Evolutionary conservation across 179 eudicot species (phyloP).

Genomic region (Camellia oleifera): DNA sequence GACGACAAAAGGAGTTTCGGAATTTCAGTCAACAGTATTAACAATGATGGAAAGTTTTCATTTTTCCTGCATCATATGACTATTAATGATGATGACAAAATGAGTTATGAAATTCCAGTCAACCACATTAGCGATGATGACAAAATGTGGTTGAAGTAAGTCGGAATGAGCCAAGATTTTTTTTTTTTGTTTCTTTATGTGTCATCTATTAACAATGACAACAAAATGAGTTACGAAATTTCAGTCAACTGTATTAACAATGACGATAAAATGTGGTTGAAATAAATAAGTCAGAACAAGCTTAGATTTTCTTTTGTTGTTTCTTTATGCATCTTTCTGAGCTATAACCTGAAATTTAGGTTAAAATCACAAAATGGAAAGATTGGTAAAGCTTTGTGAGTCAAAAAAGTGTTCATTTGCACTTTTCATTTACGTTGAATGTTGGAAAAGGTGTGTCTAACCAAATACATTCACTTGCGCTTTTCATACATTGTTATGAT

Average conservation of each 20-base stretch:
- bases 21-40: too few relatives aligned
- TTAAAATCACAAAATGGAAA: background rate
- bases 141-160: too few relatives aligned
- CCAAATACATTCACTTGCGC: background rate
- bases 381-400: background rate
- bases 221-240: background rate
- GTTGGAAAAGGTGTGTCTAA: background rate
- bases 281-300: background rate
- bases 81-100: background rate
- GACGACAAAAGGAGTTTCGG: too few relatives aligned
- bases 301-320: conserved; percentile 1
- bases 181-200: too few relatives aligned
- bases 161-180: too few relatives aligned
- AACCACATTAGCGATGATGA: background rate
- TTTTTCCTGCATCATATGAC: background rate
- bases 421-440: background rate
- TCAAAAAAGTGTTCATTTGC: too few relatives aligned
- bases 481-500: background rate
- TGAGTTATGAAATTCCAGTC: background rate
- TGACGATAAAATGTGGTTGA: background rate
- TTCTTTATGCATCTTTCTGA: background rate
- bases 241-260: background rate
- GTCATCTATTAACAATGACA: background rate
- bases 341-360: background rate
- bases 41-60: background rate